These are phyloP conservation scores for Tolypocladium paradoxum DNA, from an alignment of 2,329 filamentous ascomycete genomes.

Conservation along the genomic window DNA sequence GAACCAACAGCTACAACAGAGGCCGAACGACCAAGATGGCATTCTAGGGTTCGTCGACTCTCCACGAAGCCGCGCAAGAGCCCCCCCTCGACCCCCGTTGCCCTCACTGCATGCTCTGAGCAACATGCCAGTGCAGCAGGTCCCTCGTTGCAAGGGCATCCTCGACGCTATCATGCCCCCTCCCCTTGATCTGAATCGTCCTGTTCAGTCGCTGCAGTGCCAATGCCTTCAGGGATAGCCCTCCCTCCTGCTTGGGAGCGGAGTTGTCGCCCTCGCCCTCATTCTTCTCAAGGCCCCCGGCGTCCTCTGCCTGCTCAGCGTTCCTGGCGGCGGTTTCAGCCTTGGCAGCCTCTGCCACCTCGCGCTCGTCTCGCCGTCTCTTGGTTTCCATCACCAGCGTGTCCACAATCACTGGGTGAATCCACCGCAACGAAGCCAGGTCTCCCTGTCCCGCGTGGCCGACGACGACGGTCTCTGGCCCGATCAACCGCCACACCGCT, in stretches of 20 bases:
- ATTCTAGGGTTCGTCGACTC: neutral
- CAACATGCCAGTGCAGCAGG: conserved; percentile 26
- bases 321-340: neutral
- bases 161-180: conserved; percentile 32
- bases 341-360: conserved; percentile 8
- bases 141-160: conserved; percentile 33
- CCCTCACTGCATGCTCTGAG: neutral
- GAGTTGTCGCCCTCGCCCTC: conserved; percentile 3
- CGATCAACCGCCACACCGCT: conserved; percentile 32
- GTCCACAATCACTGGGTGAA: conserved; percentile 34
- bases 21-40: neutral
- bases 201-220: conserved; percentile 23
- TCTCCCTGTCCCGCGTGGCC: conserved; percentile 33
- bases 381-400: conserved; percentile 25
- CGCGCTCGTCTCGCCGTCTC: conserved; percentile 4
- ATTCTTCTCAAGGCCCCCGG: neutral
- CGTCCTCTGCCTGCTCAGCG: neutral
- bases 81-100: neutral
- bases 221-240: conserved; percentile 28
- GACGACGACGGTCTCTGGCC: conserved; percentile 35
- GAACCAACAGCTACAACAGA: neutral
- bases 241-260: conserved; percentile 6
- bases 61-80: neutral
- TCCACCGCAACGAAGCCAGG: conserved; percentile 34
- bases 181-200: conserved; percentile 24